Evolutionary conservation across 805 yeast genomes (phyloP).

Genomic region (Candida qinlingensis): DNA sequence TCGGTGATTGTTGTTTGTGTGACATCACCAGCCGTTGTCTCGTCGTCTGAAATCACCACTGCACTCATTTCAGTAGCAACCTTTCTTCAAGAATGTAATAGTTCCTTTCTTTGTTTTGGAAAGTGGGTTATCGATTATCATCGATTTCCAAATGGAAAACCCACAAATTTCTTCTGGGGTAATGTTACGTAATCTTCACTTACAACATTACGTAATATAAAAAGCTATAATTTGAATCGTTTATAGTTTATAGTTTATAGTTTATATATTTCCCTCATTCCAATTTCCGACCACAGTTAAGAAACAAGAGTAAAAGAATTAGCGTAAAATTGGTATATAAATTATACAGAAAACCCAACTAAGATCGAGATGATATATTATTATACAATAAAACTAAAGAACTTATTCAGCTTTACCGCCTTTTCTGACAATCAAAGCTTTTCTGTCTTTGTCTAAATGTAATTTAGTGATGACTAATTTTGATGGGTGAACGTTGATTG

Average conservation of each 20-base stretch:
- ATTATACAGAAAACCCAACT: neutral
- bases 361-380: constrained; percentile 10
- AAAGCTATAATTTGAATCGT: too few species aligned
- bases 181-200: neutral
- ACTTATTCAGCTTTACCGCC: constrained; percentile 92
- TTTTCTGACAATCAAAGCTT: constrained; percentile 94
- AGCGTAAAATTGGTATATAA: too few species aligned
- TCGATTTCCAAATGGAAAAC: too few species aligned
- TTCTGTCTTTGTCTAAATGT: constrained; percentile 98
- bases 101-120: neutral
- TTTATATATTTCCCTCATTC: too few species aligned
- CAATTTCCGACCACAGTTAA: too few species aligned
- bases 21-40: constrained; percentile 5
- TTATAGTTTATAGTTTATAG: too few species aligned
- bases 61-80: constrained; percentile 24
- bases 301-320: too few species aligned
- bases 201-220: too few species aligned
- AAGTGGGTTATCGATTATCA: too few species aligned
- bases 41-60: constrained; percentile 28
- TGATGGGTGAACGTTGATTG: constrained; percentile 96
- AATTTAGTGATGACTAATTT: constrained; percentile 98
- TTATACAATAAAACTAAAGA: constrained; percentile 22
- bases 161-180: neutral
- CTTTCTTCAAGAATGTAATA: too few species aligned
- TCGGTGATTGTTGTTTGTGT: constrained; percentile 1